Evolutionary conservation across 768 basidiomycete genomes (phyloP).

Genomic region (Tubosaeta brunneosetosa): DNA sequence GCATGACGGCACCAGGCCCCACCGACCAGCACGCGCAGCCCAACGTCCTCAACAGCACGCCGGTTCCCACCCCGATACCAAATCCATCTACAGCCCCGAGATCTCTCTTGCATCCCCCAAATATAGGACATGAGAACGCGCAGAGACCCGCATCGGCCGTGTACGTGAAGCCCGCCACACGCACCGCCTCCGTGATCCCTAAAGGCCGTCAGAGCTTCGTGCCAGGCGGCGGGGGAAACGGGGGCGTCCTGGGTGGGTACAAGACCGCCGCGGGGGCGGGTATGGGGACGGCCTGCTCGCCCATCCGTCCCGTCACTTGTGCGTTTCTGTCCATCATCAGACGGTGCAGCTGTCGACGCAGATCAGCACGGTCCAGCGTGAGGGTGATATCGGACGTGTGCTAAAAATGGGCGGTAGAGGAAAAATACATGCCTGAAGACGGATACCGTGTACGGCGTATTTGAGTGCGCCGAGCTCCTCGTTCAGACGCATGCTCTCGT

Average conservation of each 20-base stretch:
- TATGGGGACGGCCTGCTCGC: slow-evolving; percentile 24
- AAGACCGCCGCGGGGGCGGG: slow-evolving; percentile 17
- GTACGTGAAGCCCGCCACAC: background rate
- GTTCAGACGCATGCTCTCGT: slow-evolving; percentile 65
- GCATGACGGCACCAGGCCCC: no score
- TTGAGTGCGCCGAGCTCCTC: slow-evolving; percentile 72
- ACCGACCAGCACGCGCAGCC: no score
- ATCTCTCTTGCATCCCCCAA: background rate
- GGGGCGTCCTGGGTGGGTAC: slow-evolving; percentile 27
- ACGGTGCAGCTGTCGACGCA: slow-evolving; percentile 47
- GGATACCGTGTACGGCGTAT: slow-evolving; percentile 65
- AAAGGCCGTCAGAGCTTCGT: slow-evolving; percentile 24
- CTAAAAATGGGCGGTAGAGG: slow-evolving; percentile 5
- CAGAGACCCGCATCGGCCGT: background rate
- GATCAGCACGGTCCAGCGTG: slow-evolving; percentile 14
- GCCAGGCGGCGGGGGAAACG: slow-evolving; percentile 28
- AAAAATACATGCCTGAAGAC: slow-evolving; percentile 61
- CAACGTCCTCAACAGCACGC: background rate
- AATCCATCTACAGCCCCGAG: no score
- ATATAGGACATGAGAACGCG: background rate
- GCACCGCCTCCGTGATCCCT: slow-evolving; percentile 1
- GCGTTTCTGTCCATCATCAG: slow-evolving; percentile 76
- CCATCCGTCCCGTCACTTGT: slow-evolving; percentile 44
- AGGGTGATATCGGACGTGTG: background rate
- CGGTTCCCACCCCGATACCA: no score